Evolutionary conservation across 2,329 filamentous ascomycete species (phyloP), one percentile per base, ranked within the genome.

Genomic region (Fusarium tuaranense): DNA sequence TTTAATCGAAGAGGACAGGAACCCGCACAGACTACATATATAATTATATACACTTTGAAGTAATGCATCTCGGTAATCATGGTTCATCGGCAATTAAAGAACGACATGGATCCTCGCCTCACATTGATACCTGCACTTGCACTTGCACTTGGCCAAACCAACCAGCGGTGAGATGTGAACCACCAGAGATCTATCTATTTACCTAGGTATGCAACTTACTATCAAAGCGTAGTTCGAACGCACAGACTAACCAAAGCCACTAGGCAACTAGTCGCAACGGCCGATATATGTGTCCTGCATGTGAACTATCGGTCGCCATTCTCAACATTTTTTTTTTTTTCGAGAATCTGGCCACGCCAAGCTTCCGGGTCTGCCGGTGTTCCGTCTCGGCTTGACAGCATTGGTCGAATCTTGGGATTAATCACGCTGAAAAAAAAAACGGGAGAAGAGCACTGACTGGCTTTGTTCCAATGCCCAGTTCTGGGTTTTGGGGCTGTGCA

Each of bases 401-500:
- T 39, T 27, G 22, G 27, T 44, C 58, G 12, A 60, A 30, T 14
- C 58, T 44, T 27, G 27, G 22, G 39, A 44, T 41, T 30, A 30
- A 41, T 53, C 48, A 53, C 48, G 48, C 48, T 53, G 65, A 51
- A 51, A 48, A 60, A 60, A 32, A 32, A 57, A 44, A 70, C 32
- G 70, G 59, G 64, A 59, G 48, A 32, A 20, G 44, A 34, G 58
- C 57, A 60, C 34, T 60, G 57, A 39, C 53, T 58, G 53, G 53
- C 59, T 20, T 68, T 63, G 34, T 36, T 51, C 20, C 65, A 60
- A 73, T 71, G 48, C 55, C 53, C 20, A 67, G 65, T 57, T 57
- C 18, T 72, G 32, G 41, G 18, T 72, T 72, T 32, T 44, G 67
- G 58, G 71, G 71, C 71, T 61, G 71, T 73, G 71, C 64, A 68